phyloP scores from a whole-genome alignment of 2,329 filamentous ascomycete species.

The Lizonia empirigonia region DNA sequence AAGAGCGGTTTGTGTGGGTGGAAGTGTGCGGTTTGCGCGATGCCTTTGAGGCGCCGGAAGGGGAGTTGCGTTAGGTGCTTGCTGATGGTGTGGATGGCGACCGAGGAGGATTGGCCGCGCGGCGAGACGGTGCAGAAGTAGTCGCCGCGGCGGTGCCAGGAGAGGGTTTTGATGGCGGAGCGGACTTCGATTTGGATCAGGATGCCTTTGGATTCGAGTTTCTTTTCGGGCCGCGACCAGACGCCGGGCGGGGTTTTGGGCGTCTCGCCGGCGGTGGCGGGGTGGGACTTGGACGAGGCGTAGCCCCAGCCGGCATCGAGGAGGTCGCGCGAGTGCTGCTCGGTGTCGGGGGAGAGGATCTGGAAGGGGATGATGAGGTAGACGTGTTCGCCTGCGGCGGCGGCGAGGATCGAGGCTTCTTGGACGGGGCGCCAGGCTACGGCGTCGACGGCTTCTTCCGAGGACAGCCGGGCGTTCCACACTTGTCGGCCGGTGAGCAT shows the following conservation, averaged over 20 bases:
- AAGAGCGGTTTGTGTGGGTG: slow-evolving; percentile 91
- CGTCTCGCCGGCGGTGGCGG: slow-evolving; percentile 57
- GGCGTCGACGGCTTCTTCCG: slow-evolving; percentile 78
- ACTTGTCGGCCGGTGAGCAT: slow-evolving; percentile 83
- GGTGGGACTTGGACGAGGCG: slow-evolving; percentile 67
- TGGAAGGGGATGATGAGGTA: slow-evolving; percentile 77
- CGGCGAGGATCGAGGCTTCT: slow-evolving; percentile 80
- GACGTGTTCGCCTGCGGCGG: slow-evolving; percentile 81
- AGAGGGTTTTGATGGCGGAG: slow-evolving; percentile 81
- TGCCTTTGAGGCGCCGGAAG: slow-evolving; percentile 76
- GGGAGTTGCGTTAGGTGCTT: slow-evolving; percentile 95
- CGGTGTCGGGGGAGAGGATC: slow-evolving; percentile 72
- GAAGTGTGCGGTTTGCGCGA: slow-evolving; percentile 90
- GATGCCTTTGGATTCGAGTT: slow-evolving; percentile 78
- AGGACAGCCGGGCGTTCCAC: slow-evolving; percentile 80
- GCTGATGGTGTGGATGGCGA: slow-evolving; percentile 92
- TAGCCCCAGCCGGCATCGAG: slow-evolving; percentile 93
- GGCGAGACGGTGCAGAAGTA: slow-evolving; percentile 94
- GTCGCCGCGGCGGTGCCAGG: slow-evolving; percentile 92
- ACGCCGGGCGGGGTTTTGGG: slow-evolving; percentile 78
- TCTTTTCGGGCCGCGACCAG: slow-evolving; percentile 79
- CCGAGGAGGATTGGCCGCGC: slow-evolving; percentile 74
- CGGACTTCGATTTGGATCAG: slow-evolving; percentile 80
- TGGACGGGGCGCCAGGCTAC: slow-evolving; percentile 88
- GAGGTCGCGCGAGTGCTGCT: slow-evolving; percentile 74